phyloP scores from a whole-genome alignment of 2,329 filamentous ascomycete species.

The Emydomyces testavorans region DNA sequence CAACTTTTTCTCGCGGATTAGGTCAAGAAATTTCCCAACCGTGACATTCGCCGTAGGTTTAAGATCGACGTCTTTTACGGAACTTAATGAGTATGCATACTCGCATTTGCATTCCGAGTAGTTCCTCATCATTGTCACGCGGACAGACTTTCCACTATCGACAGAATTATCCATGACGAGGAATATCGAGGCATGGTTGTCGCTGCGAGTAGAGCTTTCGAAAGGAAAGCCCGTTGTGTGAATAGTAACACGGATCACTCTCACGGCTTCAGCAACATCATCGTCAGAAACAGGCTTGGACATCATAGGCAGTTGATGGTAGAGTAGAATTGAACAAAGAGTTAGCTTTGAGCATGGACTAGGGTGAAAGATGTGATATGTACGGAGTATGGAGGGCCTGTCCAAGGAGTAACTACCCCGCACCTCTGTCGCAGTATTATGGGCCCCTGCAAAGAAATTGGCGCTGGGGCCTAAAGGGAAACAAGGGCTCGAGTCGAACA shows the following conservation, averaged over 20 bases:
- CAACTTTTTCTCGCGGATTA: not conserved
- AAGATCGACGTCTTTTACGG: not conserved
- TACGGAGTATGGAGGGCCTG: too few species aligned
- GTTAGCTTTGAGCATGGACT: too few species aligned
- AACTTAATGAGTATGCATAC: not conserved
- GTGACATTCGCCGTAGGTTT: not conserved
- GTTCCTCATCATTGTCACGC: slow-evolving; percentile 8
- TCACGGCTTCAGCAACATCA: slow-evolving; percentile 12
- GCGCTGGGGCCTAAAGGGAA: too few species aligned
- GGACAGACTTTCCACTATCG: slow-evolving; percentile 3
- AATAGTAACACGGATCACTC: slow-evolving; percentile 12
- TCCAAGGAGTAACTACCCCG: not conserved
- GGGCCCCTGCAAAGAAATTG: not conserved
- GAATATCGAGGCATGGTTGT: slow-evolving; percentile 13
- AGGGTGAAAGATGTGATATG: not conserved
- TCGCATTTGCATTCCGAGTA: not conserved
- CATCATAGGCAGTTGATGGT: too few species aligned
- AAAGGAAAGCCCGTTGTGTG: slow-evolving; percentile 12
- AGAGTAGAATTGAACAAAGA: not conserved
- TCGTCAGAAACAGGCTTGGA: not conserved
- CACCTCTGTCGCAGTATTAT: not conserved
- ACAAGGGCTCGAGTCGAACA: not conserved
- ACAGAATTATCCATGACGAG: slow-evolving; percentile 6
- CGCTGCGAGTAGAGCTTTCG: slow-evolving; percentile 14
- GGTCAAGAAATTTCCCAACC: not conserved